A percentile compares a stretch with the other conserved stretches of the same genome.
Conservation (phyloP, 129 eudicot genomes). For the Escallonia herrerae region DNA sequence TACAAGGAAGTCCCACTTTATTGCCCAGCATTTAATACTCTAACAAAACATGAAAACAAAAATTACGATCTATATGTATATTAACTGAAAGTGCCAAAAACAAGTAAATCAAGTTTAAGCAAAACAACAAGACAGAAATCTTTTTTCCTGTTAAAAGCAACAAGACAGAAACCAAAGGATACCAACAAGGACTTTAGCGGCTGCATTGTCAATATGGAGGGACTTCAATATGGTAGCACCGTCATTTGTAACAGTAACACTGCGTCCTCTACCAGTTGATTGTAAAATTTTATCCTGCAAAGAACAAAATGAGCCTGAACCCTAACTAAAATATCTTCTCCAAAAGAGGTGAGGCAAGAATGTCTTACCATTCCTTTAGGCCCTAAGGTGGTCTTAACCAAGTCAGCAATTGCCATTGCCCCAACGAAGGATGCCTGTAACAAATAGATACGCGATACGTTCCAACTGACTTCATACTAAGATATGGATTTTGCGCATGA, state of each 20-base stretch:
- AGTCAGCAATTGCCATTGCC: constrained; percentile 88
- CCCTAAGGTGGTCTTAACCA: constrained; percentile 92
- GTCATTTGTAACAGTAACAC: constrained; percentile 94
- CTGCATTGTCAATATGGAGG: constrained; percentile 93
- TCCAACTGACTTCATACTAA: no score
- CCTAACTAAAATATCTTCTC: constrained; percentile 1
- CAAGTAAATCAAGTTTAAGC: neutral
- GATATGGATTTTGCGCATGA: no score
- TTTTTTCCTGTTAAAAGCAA: neutral
- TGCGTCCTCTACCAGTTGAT: constrained; percentile 91
- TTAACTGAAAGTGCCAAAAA: no score
- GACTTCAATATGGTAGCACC: constrained; percentile 97
- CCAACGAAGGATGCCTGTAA: constrained; percentile 76
- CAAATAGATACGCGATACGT: neutral
- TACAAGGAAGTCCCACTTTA: no score
- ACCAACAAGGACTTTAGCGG: constrained; percentile 98
- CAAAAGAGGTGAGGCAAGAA: neutral
- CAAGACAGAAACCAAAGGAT: constrained; percentile 26
- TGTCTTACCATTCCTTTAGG: constrained; percentile 88
- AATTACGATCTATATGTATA: no score
- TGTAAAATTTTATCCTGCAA: constrained; percentile 87
- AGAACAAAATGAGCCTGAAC: neutral
- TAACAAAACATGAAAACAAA: no score
- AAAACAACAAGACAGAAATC: neutral
- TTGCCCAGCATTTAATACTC: no score